Evolutionary conservation across 108 stramenopile genomes (phyloP).

Genomic region (Cyclotella sp.): DNA sequence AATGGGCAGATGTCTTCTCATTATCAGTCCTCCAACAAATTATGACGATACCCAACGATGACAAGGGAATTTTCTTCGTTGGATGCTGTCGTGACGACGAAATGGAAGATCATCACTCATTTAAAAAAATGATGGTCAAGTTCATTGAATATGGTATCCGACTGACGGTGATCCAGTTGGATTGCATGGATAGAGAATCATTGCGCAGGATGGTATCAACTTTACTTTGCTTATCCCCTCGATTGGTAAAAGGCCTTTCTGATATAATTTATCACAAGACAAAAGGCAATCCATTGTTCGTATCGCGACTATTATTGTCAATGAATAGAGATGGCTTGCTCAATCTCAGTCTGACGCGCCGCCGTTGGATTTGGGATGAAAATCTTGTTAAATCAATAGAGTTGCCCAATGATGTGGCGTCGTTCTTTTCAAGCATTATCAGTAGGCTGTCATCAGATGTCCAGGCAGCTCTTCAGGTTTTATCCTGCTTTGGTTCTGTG

Average conservation of each 20-base stretch:
- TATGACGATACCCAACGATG: background rate
- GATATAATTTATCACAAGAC: conserved; percentile 29
- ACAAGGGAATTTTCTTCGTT: background rate
- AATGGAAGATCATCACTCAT: conserved; percentile 13
- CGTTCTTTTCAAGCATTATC: conserved; percentile 12
- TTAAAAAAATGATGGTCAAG: background rate
- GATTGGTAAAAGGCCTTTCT: conserved; percentile 12
- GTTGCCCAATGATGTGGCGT: conserved; percentile 21
- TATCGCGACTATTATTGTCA: conserved; percentile 11
- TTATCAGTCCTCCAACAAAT: conserved; percentile 15
- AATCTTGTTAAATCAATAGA: conserved; percentile 4
- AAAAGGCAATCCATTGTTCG: conserved; percentile 33
- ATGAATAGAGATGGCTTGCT: conserved; percentile 16
- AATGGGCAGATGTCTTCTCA: conserved; percentile 23
- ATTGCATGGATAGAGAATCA: conserved; percentile 2
- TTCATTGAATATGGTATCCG: background rate
- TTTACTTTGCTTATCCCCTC: conserved; percentile 18
- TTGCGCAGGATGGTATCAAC: conserved; percentile 29
- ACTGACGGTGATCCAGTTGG: background rate
- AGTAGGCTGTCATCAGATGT: conserved; percentile 13
- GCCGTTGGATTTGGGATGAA: conserved; percentile 31
- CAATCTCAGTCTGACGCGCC: background rate
- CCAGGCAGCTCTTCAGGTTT: conserved; percentile 1
- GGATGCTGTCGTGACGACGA: conserved; percentile 23
- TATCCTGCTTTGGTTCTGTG: conserved; percentile 24